Evolutionary conservation across 2,329 filamentous ascomycete genomes (phyloP), one percentile per base, ranked within the genome.

Genomic region (Diaporthe nobilis): DNA sequence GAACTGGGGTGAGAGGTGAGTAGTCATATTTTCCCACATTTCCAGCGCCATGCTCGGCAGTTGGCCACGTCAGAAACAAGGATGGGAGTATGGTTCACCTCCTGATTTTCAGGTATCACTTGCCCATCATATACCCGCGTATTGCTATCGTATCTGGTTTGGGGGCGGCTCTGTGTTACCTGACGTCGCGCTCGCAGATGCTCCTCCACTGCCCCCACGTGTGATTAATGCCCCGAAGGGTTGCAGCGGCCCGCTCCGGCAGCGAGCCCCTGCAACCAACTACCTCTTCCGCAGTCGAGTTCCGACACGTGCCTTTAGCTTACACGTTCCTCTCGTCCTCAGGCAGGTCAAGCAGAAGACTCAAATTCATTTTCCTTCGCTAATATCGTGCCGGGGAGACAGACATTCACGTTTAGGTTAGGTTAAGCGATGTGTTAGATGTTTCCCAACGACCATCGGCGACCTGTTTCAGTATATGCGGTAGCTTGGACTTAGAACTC

Each of bases 211-310:
- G 47, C 12, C 47, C 65, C 65, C 65, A 70, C 65, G 65, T 70
- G 65, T 28, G 65, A 55, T 70, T 42, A 70, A 70, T 70, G 65
- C 34, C 65, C 65, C 65, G 65, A 70, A 31, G 17, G 65, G 49
- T 70, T 70, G 25, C 49, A 55, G 22, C 65, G 65, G 65, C 49
- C 49, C 65, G 65, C 28, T 70, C 65, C 65, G 65, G 49, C 49
- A 68, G 65, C 47, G 34, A 39, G 47, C 49, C 65, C 65, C 65
- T 70, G 65, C 7, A 67, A 44, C n/a, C 49, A 42, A 42, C n/a
- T 31, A 15, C 13, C 47, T 28, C n/a, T 39, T 53, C 47, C 28
- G 47, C 63, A 68, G 47, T 53, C 31, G 12, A 53, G 13, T 7
- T 22, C 22, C 49, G 22, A 51, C 63, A 68, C 47, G 63, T 68